A percentile compares a stretch with the other conserved stretches of the same genome.
Conservation (phyloP, 768 basidiomycete species). For the Tricholoma flavovirens region DNA sequence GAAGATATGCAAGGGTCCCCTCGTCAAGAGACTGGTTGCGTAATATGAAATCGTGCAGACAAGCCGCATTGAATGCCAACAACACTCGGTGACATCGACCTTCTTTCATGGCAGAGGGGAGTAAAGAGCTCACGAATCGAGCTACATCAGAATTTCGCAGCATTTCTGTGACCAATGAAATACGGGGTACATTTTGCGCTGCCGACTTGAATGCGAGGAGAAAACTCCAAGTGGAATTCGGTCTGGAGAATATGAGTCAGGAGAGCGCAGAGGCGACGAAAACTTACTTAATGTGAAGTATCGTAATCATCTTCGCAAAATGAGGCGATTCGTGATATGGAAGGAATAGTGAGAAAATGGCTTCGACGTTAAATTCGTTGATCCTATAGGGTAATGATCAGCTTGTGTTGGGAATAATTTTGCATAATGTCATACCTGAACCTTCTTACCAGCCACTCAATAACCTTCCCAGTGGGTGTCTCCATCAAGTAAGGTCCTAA, state of each 20-base stretch:
- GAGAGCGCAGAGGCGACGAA: neutral
- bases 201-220: conserved; percentile 73
- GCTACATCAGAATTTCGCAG: conserved; percentile 62
- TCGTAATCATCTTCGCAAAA: conserved; percentile 88
- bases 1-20: conserved; percentile 55
- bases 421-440: conserved; percentile 64
- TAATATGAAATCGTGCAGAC: conserved; percentile 74
- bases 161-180: conserved; percentile 75
- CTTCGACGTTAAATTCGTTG: conserved; percentile 87
- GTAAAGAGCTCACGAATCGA: conserved; percentile 60
- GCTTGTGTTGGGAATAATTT: neutral
- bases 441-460: conserved; percentile 93
- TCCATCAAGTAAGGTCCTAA: conserved; percentile 83
- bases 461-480: conserved; percentile 68
- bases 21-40: conserved; percentile 53
- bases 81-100: conserved; percentile 60
- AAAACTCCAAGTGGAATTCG: conserved; percentile 60
- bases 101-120: conserved; percentile 54
- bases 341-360: conserved; percentile 73
- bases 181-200: conserved; percentile 66
- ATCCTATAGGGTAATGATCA: conserved; percentile 45
- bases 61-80: conserved; percentile 76
- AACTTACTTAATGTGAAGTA: conserved; percentile 64
- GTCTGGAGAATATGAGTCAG: conserved; percentile 31
- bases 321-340: conserved; percentile 95